Conservation (phyloP, 2,329 filamentous ascomycete species). For the Diaporthe sp. region DNA sequence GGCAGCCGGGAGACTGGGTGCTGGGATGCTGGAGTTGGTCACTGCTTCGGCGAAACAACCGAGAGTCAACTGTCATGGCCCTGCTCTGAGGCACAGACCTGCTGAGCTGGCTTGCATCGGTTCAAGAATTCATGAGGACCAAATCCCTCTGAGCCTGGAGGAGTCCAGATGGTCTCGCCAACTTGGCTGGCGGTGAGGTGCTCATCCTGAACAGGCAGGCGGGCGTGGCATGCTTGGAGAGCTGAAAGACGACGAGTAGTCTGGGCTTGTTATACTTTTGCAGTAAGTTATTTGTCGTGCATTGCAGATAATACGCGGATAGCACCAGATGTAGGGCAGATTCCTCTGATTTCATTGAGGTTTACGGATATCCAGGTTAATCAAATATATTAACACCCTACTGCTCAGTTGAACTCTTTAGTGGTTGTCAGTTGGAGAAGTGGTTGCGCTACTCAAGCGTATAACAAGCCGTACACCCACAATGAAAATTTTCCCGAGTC, state of each 20-base stretch:
- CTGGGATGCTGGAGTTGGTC: neutral
- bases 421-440: neutral
- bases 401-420: neutral
- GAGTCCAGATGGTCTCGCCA: constrained; percentile 7
- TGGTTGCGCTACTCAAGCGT: neutral
- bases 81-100: neutral
- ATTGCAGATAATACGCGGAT: no score
- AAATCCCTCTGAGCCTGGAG: neutral
- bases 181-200: constrained; percentile 23
- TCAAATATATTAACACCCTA: neutral
- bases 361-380: neutral
- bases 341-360: neutral
- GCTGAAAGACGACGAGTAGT: neutral
- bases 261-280: neutral
- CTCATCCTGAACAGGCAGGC: constrained; percentile 6
- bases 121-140: neutral
- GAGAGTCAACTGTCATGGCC: neutral
- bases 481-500: constrained; percentile 22
- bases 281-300: neutral
- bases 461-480: neutral
- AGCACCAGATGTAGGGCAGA: neutral
- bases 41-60: constrained; percentile 13
- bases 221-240: neutral
- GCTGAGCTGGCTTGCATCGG: constrained; percentile 9
- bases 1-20: neutral